These are phyloP conservation scores for Agarophyton chilense DNA, from an alignment of 23 red algal species.

Conservation along the genomic window DNA sequence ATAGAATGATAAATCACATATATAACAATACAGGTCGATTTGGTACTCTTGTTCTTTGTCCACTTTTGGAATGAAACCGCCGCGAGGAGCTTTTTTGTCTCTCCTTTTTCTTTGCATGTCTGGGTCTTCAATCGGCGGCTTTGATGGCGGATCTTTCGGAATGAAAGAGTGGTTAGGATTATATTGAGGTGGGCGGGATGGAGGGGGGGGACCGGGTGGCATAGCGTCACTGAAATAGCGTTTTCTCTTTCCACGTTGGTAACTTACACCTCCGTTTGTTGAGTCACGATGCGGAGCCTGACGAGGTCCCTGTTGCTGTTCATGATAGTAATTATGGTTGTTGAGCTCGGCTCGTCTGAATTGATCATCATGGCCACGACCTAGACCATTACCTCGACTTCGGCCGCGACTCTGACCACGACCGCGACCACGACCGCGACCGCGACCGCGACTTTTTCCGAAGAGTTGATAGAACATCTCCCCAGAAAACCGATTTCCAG, in stretches of 20 bases:
- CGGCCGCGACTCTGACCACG: not conserved
- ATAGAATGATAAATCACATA: not conserved
- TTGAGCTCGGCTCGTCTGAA: not conserved
- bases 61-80: constrained; percentile 22
- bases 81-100: not conserved
- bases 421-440: not conserved
- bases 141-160: not conserved
- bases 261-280: not conserved
- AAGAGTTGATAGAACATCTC: constrained; percentile 10
- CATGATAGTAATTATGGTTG: not conserved
- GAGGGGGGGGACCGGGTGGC: not conserved
- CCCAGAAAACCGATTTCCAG: not conserved
- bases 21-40: not conserved
- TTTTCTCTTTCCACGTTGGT: not conserved
- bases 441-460: not conserved
- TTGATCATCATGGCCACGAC: not conserved
- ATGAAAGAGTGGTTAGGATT: not conserved
- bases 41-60: constrained; percentile 38
- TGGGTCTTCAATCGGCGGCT: not conserved
- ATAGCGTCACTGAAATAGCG: not conserved
- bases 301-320: not conserved
- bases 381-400: not conserved
- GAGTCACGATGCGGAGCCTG: not conserved
- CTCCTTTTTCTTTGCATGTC: not conserved
- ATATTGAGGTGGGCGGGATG: not conserved